Evolutionary conservation across 345 rosid species (phyloP), one percentile per base, ranked within the genome.

Genomic region (Hibiscus tridactylites): DNA sequence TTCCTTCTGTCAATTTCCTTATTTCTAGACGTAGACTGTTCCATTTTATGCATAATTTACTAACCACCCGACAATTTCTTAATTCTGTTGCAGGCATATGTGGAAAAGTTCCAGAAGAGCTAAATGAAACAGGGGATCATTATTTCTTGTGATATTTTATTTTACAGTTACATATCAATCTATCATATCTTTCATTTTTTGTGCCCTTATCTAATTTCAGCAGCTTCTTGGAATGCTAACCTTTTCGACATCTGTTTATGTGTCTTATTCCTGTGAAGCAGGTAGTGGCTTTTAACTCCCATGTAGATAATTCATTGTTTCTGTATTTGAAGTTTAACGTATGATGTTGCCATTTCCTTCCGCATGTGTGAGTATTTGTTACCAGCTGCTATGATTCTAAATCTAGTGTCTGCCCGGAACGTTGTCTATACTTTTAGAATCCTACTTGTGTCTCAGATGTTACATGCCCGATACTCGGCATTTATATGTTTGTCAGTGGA

Each of bases 61-160:
- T n/a, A 12, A 68, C 15, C 3, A 3, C 29, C 35, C 4, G 33
- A 60, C 37, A 56, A 64, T 33, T 67, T 39, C 60, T 33, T 56
- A 15, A 57, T 64, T 70, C 57, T 28, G 29, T 61, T 77, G 83
- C 90, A 86, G 90, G 90, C 87, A 2, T 84, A 86, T 39, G 85
- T 84, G 76, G 90, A 84, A 69, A 86, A 86, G 77, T 72, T 78
- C 71, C 83, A 79, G 77, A 84, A 86, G 81, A 82, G 79, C 73
- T 77, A 74, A 82, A 78, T 64, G 78, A 79, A 82, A 70, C 59
- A 56, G 15, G 76, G 77, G 28, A n/a, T 6, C 61, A 4, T 64
- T 13, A 11, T 12, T 29, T 66, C 42, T 15, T 67, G 54, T 42
- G 29, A 16, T 65, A 31, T 21, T n/a, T 39, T 66, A 47, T 64